Percentiles rank a stretch among this genome's conserved stretches.
These are phyloP conservation scores for Magnolia officinalis DNA, from an alignment of 164 flowering plant species.

Conservation along the genomic window DNA sequence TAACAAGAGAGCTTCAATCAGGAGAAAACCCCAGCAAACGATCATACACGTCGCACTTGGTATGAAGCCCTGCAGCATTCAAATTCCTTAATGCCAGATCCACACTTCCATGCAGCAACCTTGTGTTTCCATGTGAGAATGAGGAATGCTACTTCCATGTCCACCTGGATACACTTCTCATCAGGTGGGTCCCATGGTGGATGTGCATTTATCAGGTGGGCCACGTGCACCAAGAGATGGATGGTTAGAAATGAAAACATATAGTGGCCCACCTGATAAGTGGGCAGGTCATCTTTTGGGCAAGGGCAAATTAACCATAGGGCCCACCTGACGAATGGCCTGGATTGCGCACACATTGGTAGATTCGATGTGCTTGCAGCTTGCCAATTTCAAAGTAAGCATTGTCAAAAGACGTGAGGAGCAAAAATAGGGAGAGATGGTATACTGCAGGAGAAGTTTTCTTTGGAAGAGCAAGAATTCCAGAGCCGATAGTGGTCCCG, in stretches of 20 bases:
- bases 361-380: neutral
- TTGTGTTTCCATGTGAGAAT: too few species aligned
- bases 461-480: constrained; percentile 73
- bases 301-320: neutral
- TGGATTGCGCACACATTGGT: neutral
- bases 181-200: neutral
- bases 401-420: neutral
- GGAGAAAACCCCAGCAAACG: constrained; percentile 69
- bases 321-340: neutral
- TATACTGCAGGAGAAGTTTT: constrained; percentile 72
- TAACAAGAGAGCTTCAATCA: constrained; percentile 69
- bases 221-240: neutral
- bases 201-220: neutral
- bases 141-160: too few species aligned
- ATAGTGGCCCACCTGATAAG: too few species aligned
- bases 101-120: too few species aligned
- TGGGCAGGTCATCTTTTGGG: neutral
- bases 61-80: constrained; percentile 53
- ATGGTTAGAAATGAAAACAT: too few species aligned
- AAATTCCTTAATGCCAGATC: neutral
- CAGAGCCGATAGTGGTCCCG: constrained; percentile 81
- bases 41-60: constrained; percentile 61
- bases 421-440: constrained; percentile 9
- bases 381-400: neutral
- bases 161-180: neutral